phyloP scores from a whole-genome alignment of 1,139 yeast species.

The Debaryomyces psychrophilus region DNA sequence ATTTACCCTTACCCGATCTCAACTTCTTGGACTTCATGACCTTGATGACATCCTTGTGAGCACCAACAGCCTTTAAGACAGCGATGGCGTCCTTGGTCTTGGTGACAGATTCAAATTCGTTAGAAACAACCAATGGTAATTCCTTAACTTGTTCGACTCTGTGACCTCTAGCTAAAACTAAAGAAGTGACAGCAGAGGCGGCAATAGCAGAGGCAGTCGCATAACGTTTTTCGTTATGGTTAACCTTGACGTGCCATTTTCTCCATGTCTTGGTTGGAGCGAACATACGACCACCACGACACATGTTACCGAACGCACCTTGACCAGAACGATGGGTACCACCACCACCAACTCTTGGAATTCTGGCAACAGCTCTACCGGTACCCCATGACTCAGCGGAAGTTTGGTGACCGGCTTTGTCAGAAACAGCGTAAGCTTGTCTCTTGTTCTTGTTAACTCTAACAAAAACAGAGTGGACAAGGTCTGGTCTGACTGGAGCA shows the following conservation, averaged over 20 bases:
- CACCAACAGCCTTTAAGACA: constrained; percentile 97
- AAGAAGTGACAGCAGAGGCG: constrained; percentile 98
- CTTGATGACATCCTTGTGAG: constrained; percentile 97
- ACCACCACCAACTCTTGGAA: constrained; percentile 99
- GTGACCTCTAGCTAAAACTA: constrained; percentile 99
- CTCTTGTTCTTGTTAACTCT: constrained; percentile 99
- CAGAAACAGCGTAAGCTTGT: constrained; percentile 99
- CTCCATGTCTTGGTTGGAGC: constrained; percentile 99
- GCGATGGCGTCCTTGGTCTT: constrained; percentile 99
- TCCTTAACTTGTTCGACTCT: constrained; percentile 97
- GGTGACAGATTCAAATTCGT: constrained; percentile 88
- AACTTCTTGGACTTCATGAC: constrained; percentile 98
- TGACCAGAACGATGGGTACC: constrained; percentile 99
- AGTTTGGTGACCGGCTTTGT: constrained; percentile 99
- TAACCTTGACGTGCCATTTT: constrained; percentile 99
- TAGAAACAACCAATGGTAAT: constrained; percentile 96
- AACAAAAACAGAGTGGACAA: constrained; percentile 98
- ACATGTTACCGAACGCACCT: constrained; percentile 99
- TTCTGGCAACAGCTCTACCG: constrained; percentile 99
- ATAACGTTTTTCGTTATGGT: constrained; percentile 99
- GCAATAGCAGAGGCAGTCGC: constrained; percentile 99
- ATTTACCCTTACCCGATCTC: constrained; percentile 99
- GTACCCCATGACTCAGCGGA: constrained; percentile 99
- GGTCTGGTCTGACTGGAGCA: constrained; percentile 99
- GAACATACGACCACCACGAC: constrained; percentile 99